Percentiles rank a stretch among this genome's conserved stretches.
Evolutionary conservation across 805 yeast species (phyloP).

Genomic region (Cyberlindnera xishuangbannaensis): DNA sequence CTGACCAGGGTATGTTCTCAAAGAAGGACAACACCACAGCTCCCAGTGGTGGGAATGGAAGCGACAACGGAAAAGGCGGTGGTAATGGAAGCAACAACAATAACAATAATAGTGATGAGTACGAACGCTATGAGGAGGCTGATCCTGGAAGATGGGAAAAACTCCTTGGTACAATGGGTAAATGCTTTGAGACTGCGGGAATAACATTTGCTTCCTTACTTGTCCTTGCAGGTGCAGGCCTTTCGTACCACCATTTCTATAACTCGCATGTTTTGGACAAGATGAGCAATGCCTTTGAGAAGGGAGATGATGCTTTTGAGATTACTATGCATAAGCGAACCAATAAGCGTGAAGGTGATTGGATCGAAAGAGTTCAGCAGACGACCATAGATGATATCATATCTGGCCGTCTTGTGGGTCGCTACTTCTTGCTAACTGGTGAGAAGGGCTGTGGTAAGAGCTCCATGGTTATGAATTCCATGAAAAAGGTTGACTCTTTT

Average conservation of each 20-base stretch:
- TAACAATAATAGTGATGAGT: conserved; percentile 7
- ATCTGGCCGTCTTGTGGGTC: conserved; percentile 55
- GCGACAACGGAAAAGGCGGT: background rate
- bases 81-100: conserved; percentile 6
- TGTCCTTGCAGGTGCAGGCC: conserved; percentile 66
- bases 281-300: conserved; percentile 60
- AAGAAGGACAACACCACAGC: background rate
- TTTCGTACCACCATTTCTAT: conserved; percentile 62
- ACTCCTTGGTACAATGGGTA: conserved; percentile 22
- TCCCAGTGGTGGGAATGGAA: conserved; percentile 3
- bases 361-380: conserved; percentile 75
- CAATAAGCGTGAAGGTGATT: conserved; percentile 35
- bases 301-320: conserved; percentile 60
- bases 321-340: conserved; percentile 45
- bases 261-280: conserved; percentile 53
- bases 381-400: conserved; percentile 56
- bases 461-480: conserved; percentile 64
- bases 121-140: conserved; percentile 12
- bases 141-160: conserved; percentile 15
- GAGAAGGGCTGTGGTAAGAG: conserved; percentile 88
- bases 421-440: conserved; percentile 70
- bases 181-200: conserved; percentile 61
- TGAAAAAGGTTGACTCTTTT: conserved; percentile 54
- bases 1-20: background rate
- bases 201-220: conserved; percentile 65